Conservation (phyloP, 2,329 filamentous ascomycete genomes). For the Hymenoscyphus infarciens region DNA sequence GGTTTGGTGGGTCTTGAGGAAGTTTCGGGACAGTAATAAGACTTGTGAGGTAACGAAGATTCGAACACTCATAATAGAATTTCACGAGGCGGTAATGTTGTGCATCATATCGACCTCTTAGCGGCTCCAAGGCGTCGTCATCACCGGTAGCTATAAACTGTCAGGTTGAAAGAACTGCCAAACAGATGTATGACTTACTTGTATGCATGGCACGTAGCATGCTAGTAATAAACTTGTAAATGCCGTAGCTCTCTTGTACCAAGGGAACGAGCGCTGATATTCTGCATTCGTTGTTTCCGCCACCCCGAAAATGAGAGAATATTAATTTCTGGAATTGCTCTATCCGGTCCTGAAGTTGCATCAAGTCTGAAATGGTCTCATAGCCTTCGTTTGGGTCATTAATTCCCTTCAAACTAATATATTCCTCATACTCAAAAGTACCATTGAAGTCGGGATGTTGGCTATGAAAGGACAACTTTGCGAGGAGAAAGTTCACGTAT, state of each 20-base stretch:
- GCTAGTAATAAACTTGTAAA: constrained; percentile 99
- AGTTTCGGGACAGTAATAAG: constrained; percentile 95
- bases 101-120: constrained; percentile 85
- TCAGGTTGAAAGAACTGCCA: constrained; percentile 10
- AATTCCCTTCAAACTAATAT: constrained; percentile 95
- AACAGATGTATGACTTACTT: constrained; percentile 51
- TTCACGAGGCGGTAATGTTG: constrained; percentile 95
- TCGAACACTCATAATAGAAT: constrained; percentile 99
- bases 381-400: constrained; percentile 98
- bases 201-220: constrained; percentile 98
- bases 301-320: constrained; percentile 90
- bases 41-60: constrained; percentile 91
- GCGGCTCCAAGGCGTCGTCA: constrained; percentile 83
- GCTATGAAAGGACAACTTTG: constrained; percentile 94
- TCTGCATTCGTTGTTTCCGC: constrained; percentile 91
- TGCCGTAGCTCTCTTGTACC: constrained; percentile 97
- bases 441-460: constrained; percentile 98
- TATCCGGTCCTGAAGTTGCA: constrained; percentile 96
- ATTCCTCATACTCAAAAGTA: constrained; percentile 98
- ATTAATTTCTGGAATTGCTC: constrained; percentile 98
- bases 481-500: constrained; percentile 92
- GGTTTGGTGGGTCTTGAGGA: constrained; percentile 86
- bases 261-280: constrained; percentile 91
- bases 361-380: constrained; percentile 94
- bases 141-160: constrained; percentile 71